phyloP scores from a whole-genome alignment of 345 rosid genomes.

The Gossypium bickii region DNA sequence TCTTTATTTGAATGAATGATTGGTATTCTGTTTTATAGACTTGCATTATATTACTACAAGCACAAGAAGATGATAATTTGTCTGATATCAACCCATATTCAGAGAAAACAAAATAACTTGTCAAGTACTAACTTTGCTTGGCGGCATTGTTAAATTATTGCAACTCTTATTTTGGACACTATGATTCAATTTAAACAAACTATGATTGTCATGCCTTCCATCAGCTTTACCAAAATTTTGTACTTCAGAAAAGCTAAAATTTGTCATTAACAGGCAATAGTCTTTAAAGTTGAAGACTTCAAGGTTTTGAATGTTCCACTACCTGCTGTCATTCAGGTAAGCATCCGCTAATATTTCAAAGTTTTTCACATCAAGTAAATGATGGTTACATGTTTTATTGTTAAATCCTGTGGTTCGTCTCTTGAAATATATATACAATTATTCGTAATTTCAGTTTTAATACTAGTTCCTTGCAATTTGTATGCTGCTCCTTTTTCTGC shows the following conservation, averaged over 20 bases:
- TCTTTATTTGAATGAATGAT: not conserved
- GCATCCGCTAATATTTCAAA: not conserved
- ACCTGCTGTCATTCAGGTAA: slow-evolving; percentile 92
- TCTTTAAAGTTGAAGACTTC: slow-evolving; percentile 68
- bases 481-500: not conserved
- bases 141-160: not conserved
- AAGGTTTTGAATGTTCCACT: slow-evolving; percentile 66
- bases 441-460: not conserved
- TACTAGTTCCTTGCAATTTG: not conserved
- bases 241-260: slow-evolving; percentile 5
- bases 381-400: not conserved
- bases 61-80: not conserved
- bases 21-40: not conserved
- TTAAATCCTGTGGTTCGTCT: not conserved
- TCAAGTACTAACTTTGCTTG: not conserved
- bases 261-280: slow-evolving; percentile 58
- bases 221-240: not conserved
- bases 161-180: not conserved
- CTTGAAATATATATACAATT: not conserved
- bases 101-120: too few relatives aligned
- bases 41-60: not conserved
- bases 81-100: not conserved
- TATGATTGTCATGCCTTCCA: not conserved
- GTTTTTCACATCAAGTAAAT: not conserved
- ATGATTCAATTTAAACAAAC: not conserved